phyloP scores from a whole-genome alignment of 2,329 filamentous ascomycete genomes.

The Thielaviopsis euricoi region DNA sequence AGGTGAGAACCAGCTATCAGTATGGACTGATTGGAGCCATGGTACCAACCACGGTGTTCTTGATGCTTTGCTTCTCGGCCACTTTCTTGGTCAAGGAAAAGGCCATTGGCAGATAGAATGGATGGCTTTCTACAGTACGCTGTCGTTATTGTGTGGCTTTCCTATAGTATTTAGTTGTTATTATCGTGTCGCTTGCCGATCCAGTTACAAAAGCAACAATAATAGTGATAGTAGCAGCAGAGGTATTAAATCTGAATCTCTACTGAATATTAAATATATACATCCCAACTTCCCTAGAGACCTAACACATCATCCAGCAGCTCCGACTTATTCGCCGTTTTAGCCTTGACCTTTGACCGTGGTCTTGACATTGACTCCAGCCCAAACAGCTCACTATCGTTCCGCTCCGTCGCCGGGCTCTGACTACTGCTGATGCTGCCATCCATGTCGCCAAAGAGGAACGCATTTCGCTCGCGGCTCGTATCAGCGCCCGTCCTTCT shows the following conservation, averaged over 20 bases:
- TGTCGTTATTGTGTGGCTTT: not conserved
- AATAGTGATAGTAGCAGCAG: not conserved
- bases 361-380: conserved; percentile 28
- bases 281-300: not conserved
- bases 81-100: not conserved
- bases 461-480: conserved; percentile 39
- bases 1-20: not conserved
- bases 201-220: too few species aligned
- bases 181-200: not conserved
- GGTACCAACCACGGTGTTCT: not conserved
- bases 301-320: not conserved
- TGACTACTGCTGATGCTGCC: conserved; percentile 21
- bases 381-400: conserved; percentile 32
- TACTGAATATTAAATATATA: not conserved
- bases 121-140: too few species aligned
- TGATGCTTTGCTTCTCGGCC: not conserved
- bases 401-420: conserved; percentile 8
- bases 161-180: not conserved
- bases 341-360: conserved; percentile 18
- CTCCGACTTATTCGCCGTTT: conserved; percentile 23
- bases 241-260: too few species aligned
- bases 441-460: conserved; percentile 40
- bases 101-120: not conserved
- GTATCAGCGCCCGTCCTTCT: conserved; percentile 14
- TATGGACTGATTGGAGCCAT: not conserved